A percentile compares a stretch with the other conserved stretches of the same genome.
These are phyloP conservation scores for Xylariales sp. DNA, from an alignment of 2,329 filamentous ascomycete genomes.

Conservation along the genomic window DNA sequence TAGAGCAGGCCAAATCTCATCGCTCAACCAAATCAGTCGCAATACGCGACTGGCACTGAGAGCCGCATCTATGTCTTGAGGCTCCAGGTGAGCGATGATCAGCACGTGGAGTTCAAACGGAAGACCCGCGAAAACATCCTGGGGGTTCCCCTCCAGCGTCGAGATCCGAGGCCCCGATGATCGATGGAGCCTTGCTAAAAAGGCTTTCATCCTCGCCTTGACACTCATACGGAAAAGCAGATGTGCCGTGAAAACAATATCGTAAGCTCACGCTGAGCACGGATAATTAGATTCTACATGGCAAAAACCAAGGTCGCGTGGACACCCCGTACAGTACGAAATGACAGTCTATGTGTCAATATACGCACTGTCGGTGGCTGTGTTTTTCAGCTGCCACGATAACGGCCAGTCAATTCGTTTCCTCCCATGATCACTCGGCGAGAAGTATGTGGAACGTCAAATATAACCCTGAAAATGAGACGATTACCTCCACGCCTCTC, in stretches of 20 bases:
- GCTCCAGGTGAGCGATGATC: constrained; percentile 44
- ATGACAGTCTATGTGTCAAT: neutral
- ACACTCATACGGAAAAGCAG: neutral
- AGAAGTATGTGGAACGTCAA: neutral
- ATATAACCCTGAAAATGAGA: neutral
- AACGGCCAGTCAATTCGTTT: neutral
- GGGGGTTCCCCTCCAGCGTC: constrained; percentile 11
- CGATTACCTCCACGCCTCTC: no score
- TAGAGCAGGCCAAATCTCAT: constrained; percentile 48
- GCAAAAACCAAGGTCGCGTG: constrained; percentile 11
- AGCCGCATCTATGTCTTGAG: constrained; percentile 41
- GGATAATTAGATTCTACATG: neutral
- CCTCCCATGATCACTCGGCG: neutral
- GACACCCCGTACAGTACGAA: constrained; percentile 12
- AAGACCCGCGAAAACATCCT: constrained; percentile 45
- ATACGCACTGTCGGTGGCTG: constrained; percentile 11
- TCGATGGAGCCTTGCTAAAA: constrained; percentile 36
- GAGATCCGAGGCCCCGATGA: constrained; percentile 20
- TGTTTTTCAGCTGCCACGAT: constrained; percentile 10
- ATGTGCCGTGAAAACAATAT: constrained; percentile 5
- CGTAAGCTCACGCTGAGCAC: neutral
- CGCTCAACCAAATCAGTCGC: constrained; percentile 46
- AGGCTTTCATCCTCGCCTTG: constrained; percentile 28
- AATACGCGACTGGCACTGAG: constrained; percentile 42
- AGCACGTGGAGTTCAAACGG: constrained; percentile 48